phyloP scores from a whole-genome alignment of 1,284 basidiomycete species.

The Filobasidium uniguttulatum region DNA sequence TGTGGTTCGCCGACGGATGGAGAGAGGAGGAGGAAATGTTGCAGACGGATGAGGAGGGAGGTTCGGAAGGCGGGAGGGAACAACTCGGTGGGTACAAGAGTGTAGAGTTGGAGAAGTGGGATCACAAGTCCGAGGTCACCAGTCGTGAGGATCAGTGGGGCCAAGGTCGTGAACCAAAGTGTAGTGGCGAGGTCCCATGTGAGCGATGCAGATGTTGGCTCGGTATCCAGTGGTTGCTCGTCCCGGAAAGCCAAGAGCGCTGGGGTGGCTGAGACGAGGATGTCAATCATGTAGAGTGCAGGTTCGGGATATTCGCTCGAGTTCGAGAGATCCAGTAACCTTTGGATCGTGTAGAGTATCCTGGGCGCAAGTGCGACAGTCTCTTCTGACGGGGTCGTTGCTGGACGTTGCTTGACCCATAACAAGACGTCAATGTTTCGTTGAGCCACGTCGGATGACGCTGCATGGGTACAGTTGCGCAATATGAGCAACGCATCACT shows the following conservation, averaged over 20 bases:
- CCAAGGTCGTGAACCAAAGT: slow-evolving; percentile 7
- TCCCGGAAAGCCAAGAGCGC: neutral
- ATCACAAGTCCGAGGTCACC: slow-evolving; percentile 12
- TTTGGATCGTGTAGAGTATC: slow-evolving; percentile 7
- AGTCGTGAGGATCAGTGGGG: slow-evolving; percentile 7
- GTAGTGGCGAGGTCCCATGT: neutral
- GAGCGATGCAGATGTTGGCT: slow-evolving; percentile 2
- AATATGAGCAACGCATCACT: slow-evolving; percentile 3
- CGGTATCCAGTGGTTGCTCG: neutral
- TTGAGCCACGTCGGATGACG: neutral
- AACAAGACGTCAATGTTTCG: slow-evolving; percentile 1
- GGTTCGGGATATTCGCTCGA: slow-evolving; percentile 3
- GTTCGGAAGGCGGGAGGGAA: slow-evolving; percentile 3
- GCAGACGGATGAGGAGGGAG: slow-evolving; percentile 5
- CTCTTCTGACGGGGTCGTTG: neutral
- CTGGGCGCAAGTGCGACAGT: slow-evolving; percentile 3
- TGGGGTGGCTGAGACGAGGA: neutral
- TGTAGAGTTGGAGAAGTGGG: slow-evolving; percentile 9
- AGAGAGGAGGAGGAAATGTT: slow-evolving; percentile 12
- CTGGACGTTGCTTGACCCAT: slow-evolving; percentile 1
- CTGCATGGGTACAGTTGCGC: neutral
- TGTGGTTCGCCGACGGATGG: neutral
- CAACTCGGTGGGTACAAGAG: slow-evolving; percentile 1
- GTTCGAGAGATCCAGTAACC: slow-evolving; percentile 2
- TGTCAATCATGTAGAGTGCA: slow-evolving; percentile 9